Base-by-base conservation (phyloP, 192 early-diverging fungal genomes). In the Coemansia sp. region DNA sequence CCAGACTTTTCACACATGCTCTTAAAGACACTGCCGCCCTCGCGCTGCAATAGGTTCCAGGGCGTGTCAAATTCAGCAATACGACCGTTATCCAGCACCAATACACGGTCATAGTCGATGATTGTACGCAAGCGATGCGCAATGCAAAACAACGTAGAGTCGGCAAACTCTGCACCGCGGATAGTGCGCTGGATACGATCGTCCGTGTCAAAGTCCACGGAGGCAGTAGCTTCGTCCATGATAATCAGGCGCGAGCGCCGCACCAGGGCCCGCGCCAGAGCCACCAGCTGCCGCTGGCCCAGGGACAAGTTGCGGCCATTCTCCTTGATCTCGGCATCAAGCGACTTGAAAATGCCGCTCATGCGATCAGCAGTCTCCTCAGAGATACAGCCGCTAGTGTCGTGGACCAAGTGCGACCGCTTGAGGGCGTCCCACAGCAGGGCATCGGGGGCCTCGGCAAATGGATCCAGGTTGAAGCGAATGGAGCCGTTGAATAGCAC, bases 41-140 rank as follows among this genome's bases (percentile, higher is more conserved):
- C 73, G 1, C 66, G 70, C 22, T 85, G 79, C 73, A 98, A 79
- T 45, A 98, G 72, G 7, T 70, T 85, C 47, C 83, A 79, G 1
- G 96, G 96, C 14, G 87, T 87, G 66, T 93, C 96, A 85, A 87
- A 94, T 70, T 98, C 96, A 1, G 84, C 87, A 2, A 97, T 62
- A 25, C 64, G 45, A 6, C 96, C 96, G 20, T 86, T 86, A 64
- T 94, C 92, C 71, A 95, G 58, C 2, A 97, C 95, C 65, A 95
- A 58, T 15, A 96, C 87, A 11, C 89, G 84, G 70, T 96, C 95
- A 64, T 93, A 95, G 67, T 92, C 92, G 6, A 90, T 92, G 51
- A 97, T 88, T 0, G 95, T 95, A 41, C 89, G 84, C 49, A 95
- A 71, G n/a, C 96, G 87, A 67, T 98, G 97, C 0, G 97, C 97